Evolutionary conservation across 371 early-diverging fungal genomes (phyloP).

Genomic region (Synchytrium microbalum): DNA sequence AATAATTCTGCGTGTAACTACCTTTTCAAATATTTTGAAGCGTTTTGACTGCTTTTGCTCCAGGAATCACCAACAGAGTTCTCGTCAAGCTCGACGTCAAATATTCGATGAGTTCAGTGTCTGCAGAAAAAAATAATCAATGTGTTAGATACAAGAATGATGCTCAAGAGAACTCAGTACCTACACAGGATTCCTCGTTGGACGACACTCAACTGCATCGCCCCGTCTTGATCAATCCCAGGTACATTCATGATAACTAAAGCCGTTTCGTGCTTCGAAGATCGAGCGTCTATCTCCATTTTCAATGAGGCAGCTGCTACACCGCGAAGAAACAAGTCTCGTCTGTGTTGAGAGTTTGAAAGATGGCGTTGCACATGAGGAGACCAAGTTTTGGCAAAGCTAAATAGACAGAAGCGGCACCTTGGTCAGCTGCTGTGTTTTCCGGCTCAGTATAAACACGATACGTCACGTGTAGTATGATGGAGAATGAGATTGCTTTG

Average conservation of each 20-base stretch:
- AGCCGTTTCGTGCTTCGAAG: neutral
- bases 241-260: constrained; percentile 4
- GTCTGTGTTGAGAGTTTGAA: neutral
- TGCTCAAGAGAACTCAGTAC: no score
- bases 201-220: neutral
- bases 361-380: neutral
- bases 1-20: no score
- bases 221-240: neutral
- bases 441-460: no score
- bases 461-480: neutral
- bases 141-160: no score
- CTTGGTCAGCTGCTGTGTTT: no score
- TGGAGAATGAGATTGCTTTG: neutral
- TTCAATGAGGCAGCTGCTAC: neutral
- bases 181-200: neutral
- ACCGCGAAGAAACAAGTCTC: neutral
- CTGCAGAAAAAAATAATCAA: constrained; percentile 2
- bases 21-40: no score
- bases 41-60: neutral
- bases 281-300: neutral
- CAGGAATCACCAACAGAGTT: neutral
- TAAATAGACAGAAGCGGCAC: neutral
- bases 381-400: neutral
- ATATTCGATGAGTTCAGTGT: constrained; percentile 1
- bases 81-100: neutral